Conservation (phyloP, 371 early-diverging fungal genomes). For the Mucor circinelloides region DNA sequence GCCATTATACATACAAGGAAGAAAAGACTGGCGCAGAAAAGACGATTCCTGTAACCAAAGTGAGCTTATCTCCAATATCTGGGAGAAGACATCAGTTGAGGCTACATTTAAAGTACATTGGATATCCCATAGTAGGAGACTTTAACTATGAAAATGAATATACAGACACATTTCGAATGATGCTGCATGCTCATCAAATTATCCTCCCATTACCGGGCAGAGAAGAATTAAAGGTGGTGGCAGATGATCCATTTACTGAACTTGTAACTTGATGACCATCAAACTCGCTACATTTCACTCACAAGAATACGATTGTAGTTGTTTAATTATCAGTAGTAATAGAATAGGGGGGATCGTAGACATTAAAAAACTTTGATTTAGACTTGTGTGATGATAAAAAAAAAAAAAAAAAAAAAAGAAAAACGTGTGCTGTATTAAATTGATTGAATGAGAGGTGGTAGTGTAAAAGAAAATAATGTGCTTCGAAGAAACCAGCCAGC, state of each 20-base stretch:
- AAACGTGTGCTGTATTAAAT: background rate
- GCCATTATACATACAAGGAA: conserved; percentile 28
- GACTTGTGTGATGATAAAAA: no score
- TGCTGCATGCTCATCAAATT: conserved; percentile 45
- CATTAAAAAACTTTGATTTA: no score
- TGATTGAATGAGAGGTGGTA: background rate
- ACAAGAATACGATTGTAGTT: background rate
- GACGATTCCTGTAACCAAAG: conserved; percentile 25
- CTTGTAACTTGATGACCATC: background rate
- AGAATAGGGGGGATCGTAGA: no score
- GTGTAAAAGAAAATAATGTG: background rate
- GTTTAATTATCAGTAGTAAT: background rate
- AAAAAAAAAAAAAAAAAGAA: background rate
- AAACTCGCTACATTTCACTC: background rate
- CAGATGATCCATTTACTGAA: conserved; percentile 30
- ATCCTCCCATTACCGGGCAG: conserved; percentile 22
- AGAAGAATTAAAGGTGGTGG: conserved; percentile 11
- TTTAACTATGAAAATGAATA: conserved; percentile 45
- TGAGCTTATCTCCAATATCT: conserved; percentile 58
- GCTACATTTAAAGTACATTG: conserved; percentile 60
- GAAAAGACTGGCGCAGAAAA: conserved; percentile 20
- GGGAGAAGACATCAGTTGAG: conserved; percentile 77
- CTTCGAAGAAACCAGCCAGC: background rate
- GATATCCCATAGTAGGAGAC: conserved; percentile 71
- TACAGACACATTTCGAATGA: conserved; percentile 48